A percentile compares a stretch with the other conserved stretches of the same genome.
These are phyloP conservation scores for Hsuehochloa calcarea DNA, from an alignment of 176 grass and related monocot species.

Conservation along the genomic window DNA sequence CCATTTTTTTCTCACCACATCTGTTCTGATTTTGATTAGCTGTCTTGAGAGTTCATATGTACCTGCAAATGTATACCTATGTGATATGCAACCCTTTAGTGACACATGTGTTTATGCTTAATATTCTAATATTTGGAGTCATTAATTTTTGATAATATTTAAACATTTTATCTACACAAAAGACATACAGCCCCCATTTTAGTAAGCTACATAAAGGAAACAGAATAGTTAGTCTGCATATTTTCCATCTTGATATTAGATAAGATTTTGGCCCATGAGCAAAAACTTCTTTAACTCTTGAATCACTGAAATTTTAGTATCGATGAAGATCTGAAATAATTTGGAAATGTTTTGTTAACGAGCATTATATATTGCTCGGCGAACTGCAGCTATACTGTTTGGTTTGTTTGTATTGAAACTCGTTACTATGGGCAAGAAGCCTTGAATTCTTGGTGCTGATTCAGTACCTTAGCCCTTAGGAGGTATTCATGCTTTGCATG, in stretches of 20 bases:
- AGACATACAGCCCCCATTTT: neutral
- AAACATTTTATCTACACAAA: neutral
- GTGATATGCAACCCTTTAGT: neutral
- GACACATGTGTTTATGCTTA: neutral
- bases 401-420: neutral
- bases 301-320: neutral
- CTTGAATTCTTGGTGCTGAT: neutral
- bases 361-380: neutral
- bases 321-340: neutral
- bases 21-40: slow-evolving; percentile 15
- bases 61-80: neutral
- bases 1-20: neutral
- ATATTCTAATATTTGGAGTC: neutral
- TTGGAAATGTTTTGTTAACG: neutral
- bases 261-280: neutral
- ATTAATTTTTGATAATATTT: neutral
- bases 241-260: neutral
- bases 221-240: neutral
- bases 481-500: neutral
- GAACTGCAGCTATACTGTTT: neutral
- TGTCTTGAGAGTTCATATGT: neutral
- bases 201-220: neutral
- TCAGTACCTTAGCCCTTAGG: slow-evolving; percentile 4
- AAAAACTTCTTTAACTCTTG: neutral
- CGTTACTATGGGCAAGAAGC: neutral